Conservation (phyloP, 805 yeast species). For the Saccharomyces jurei region DNA sequence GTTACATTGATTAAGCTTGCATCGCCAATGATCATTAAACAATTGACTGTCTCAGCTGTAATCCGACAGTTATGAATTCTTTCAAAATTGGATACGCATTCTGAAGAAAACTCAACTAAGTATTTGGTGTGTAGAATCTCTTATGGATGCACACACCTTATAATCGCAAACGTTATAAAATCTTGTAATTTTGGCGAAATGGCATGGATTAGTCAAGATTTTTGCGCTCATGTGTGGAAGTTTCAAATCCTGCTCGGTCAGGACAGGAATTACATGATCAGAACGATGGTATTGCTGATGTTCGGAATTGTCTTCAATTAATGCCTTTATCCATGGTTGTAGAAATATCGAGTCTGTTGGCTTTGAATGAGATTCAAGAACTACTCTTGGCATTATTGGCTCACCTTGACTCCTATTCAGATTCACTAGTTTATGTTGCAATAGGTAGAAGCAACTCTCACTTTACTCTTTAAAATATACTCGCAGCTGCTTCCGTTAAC, state of each 20-base stretch:
- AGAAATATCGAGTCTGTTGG: constrained; percentile 18
- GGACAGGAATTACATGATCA: constrained; percentile 7
- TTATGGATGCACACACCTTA: constrained; percentile 19
- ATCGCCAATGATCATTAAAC: constrained; percentile 24
- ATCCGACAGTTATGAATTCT: constrained; percentile 17
- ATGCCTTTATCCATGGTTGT: constrained; percentile 17
- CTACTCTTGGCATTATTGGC: constrained; percentile 15
- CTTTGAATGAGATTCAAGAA: constrained; percentile 9
- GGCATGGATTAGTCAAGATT: constrained; percentile 9
- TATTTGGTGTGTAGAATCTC: constrained; percentile 18
- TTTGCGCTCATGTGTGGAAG: constrained; percentile 6
- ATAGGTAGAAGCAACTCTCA: neutral
- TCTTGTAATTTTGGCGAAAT: constrained; percentile 19
- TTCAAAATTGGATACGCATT: constrained; percentile 25
- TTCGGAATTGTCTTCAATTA: constrained; percentile 1
- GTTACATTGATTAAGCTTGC: constrained; percentile 7
- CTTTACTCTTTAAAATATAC: neutral
- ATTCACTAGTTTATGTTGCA: neutral
- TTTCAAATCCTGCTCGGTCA: constrained; percentile 6
- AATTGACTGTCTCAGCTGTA: constrained; percentile 19
- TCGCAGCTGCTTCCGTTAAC: too few species aligned
- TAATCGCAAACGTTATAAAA: constrained; percentile 18
- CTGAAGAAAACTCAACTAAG: constrained; percentile 29
- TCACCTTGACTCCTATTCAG: neutral
- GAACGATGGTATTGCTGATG: neutral